Evolutionary conservation across 306 rosid genomes (phyloP).

Genomic region (Morella rubra): DNA sequence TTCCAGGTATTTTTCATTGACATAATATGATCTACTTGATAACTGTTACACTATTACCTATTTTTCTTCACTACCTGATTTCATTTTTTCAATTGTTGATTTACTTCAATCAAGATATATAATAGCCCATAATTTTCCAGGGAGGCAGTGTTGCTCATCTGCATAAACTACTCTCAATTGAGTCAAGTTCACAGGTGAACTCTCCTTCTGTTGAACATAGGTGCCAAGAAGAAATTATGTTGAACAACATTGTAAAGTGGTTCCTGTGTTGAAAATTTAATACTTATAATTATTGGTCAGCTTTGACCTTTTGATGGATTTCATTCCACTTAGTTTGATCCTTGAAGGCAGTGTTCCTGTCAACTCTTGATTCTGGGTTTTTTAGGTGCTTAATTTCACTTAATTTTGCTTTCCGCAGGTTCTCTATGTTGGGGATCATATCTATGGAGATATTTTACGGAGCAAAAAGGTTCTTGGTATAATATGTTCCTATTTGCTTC

Average conservation of each 20-base stretch:
- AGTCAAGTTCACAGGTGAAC: slow-evolving; percentile 87
- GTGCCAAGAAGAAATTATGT: neutral
- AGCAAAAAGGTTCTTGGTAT: slow-evolving; percentile 98
- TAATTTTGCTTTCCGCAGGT: slow-evolving; percentile 50
- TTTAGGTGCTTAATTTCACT: neutral
- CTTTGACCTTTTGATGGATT: slow-evolving; percentile 14
- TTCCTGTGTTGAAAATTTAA: neutral
- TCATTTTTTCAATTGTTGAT: too few species aligned
- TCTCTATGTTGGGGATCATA: slow-evolving; percentile 98
- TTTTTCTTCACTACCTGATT: neutral
- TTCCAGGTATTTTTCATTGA: slow-evolving; percentile 65
- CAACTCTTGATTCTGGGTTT: neutral
- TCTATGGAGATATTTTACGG: slow-evolving; percentile 94
- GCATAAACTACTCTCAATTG: slow-evolving; percentile 85
- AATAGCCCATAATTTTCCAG: slow-evolving; percentile 41
- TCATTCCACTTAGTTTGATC: neutral
- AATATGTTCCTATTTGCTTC: slow-evolving; percentile 24
- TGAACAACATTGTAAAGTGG: neutral
- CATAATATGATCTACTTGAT: too few species aligned
- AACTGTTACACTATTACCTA: too few species aligned
- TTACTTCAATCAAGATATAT: neutral
- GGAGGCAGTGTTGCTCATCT: slow-evolving; percentile 96
- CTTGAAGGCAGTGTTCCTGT: slow-evolving; percentile 15
- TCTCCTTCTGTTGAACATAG: slow-evolving; percentile 11
- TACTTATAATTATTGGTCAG: neutral